phyloP scores from a whole-genome alignment of 1,284 basidiomycete genomes.

The Pisolithus thermaeus region DNA sequence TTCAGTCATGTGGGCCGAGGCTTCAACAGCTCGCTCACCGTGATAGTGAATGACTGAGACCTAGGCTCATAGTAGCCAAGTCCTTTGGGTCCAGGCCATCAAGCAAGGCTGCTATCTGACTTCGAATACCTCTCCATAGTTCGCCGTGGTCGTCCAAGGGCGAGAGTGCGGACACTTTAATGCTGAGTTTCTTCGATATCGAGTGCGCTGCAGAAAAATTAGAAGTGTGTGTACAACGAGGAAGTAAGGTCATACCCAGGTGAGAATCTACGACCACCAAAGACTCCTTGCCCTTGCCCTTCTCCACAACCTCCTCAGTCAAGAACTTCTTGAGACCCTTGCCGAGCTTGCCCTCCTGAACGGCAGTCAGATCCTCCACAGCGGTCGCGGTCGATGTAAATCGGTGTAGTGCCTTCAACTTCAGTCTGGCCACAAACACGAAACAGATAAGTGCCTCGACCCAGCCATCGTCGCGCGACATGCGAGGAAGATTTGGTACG shows the following conservation, averaged over 20 bases:
- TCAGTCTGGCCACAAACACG: conserved; percentile 52
- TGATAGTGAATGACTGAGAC: conserved; percentile 94
- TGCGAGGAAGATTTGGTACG: conserved; percentile 29
- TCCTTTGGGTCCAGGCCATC: conserved; percentile 94
- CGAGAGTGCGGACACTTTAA: conserved; percentile 63
- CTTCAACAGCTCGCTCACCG: conserved; percentile 42
- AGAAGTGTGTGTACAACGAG: conserved; percentile 2
- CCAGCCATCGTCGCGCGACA: conserved; percentile 3
- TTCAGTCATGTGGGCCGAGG: conserved; percentile 5
- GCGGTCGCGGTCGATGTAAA: conserved; percentile 95
- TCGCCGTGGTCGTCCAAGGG: conserved; percentile 51
- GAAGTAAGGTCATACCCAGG: conserved; percentile 59
- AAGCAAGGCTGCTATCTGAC: conserved; percentile 82
- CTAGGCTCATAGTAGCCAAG: conserved; percentile 95
- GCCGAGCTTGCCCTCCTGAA: conserved; percentile 90
- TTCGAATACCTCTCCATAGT: conserved; percentile 93
- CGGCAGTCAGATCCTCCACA: conserved; percentile 96
- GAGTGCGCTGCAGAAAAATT: conserved; percentile 52
- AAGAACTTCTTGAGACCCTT: conserved; percentile 94
- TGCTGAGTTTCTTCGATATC: conserved; percentile 91
- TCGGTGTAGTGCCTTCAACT: conserved; percentile 92
- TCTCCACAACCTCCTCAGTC: conserved; percentile 79
- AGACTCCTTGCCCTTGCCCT: conserved; percentile 86
- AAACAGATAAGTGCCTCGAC: conserved; percentile 1
- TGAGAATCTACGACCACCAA: conserved; percentile 87